Conservation (phyloP, 2,329 filamentous ascomycete genomes). For the Hypoxylon rubiginosum region DNA sequence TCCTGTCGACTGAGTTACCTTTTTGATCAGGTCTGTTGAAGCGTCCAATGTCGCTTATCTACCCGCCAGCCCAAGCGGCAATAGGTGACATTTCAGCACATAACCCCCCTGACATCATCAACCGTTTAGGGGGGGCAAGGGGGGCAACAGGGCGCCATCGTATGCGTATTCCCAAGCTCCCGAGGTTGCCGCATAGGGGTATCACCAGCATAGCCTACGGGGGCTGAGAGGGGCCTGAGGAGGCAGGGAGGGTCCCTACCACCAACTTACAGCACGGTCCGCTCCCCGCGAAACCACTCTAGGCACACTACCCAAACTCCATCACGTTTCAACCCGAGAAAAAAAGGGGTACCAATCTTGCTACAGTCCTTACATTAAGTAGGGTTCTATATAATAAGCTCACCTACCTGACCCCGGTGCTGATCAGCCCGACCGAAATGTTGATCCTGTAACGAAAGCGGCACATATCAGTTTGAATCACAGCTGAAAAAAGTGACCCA, state of each 20-base stretch:
- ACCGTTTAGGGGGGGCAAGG: slow-evolving; percentile 13
- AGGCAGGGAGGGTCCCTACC: slow-evolving; percentile 17
- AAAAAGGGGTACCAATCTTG: slow-evolving; percentile 19
- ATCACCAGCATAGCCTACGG: slow-evolving; percentile 22
- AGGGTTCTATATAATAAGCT: slow-evolving; percentile 4
- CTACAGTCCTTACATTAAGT: slow-evolving; percentile 8
- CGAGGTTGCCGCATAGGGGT: slow-evolving; percentile 25
- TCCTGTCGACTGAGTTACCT: neutral
- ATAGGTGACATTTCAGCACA: neutral
- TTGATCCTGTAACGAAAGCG: slow-evolving; percentile 9
- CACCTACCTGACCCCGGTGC: slow-evolving; percentile 3
- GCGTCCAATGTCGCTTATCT: neutral
- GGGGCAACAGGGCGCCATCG: neutral
- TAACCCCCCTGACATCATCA: slow-evolving; percentile 33
- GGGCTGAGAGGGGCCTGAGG: slow-evolving; percentile 1
- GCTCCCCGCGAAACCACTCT: slow-evolving; percentile 31
- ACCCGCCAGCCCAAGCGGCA: slow-evolving; percentile 1
- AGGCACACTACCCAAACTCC: slow-evolving; percentile 24
- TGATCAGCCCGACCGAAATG: neutral
- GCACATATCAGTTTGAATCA: neutral
- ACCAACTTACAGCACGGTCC: slow-evolving; percentile 30
- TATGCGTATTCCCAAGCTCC: slow-evolving; percentile 17
- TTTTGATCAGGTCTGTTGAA: neutral
- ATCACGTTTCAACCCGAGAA: slow-evolving; percentile 30
- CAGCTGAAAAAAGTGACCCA: neutral